phyloP scores from a whole-genome alignment of 1,139 yeast species.

The Yamadazyma friedrichii region DNA sequence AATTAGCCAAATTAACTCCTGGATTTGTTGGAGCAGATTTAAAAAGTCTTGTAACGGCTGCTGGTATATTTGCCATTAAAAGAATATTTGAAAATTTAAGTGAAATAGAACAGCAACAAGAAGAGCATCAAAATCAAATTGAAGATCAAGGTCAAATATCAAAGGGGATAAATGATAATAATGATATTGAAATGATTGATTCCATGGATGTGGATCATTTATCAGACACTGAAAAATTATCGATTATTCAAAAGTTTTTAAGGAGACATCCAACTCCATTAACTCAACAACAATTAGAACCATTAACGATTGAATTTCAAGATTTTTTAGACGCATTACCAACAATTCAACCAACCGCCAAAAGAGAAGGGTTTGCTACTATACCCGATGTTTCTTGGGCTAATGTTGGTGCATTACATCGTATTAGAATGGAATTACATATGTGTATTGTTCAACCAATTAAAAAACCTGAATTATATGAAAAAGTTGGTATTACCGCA shows the following conservation, averaged over 20 bases:
- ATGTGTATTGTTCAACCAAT: constrained; percentile 98
- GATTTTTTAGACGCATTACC: constrained; percentile 89
- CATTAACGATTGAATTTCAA: constrained; percentile 68
- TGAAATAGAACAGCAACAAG: constrained; percentile 27
- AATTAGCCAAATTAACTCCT: constrained; percentile 89
- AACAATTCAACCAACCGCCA: constrained; percentile 94
- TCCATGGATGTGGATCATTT: constrained; percentile 48
- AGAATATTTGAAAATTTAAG: constrained; percentile 66
- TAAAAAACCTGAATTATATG: constrained; percentile 84
- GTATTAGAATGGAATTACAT: constrained; percentile 83
- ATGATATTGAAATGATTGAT: constrained; percentile 12
- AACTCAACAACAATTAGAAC: constrained; percentile 68
- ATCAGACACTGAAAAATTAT: constrained; percentile 42
- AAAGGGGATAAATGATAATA: neutral
- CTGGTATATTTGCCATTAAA: constrained; percentile 92
- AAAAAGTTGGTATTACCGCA: constrained; percentile 89
- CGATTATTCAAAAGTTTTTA: constrained; percentile 74
- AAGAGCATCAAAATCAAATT: neutral
- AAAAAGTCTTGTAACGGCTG: constrained; percentile 90
- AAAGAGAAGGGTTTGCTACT: constrained; percentile 98
- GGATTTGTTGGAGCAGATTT: constrained; percentile 98
- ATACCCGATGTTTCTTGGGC: constrained; percentile 98
- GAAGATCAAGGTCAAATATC: neutral
- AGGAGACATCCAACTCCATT: constrained; percentile 76
- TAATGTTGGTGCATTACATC: constrained; percentile 84